Evolutionary conservation across 768 basidiomycete genomes (phyloP), one percentile per base, ranked within the genome.

Genomic region (Mycena rosella): DNA sequence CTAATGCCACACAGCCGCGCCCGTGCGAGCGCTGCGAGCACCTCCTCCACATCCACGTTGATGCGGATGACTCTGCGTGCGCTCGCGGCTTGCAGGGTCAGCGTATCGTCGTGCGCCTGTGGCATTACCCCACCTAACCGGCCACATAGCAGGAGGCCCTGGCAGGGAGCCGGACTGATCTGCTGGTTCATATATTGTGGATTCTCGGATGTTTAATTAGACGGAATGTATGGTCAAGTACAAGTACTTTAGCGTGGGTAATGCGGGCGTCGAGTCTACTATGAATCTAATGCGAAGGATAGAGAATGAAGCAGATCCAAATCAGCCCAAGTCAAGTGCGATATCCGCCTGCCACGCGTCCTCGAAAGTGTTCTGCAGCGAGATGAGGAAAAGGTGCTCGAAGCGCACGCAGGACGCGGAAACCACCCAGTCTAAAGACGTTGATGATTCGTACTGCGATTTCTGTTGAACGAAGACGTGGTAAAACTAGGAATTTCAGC

Each of bases 301-400:
- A n/a, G n/a, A n/a, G n/a, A n/a, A n/a, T n/a, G n/a, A n/a, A n/a
- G n/a, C n/a, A 40, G 9, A 40, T 40, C n/a, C n/a, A n/a, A 47
- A 26, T 52, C 51, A 52, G 18, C 26, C n/a, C 17, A 54, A 20
- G 22, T 54, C 34, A 0, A 38, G 53, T 13, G 36, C 36, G 22
- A 87, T 78, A 30, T 87, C 86, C 2, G 86, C 86, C 74, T 87
- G 82, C 87, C 86, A 87, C 5, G 78, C 73, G 63, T 85, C 80
- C n/a, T 83, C 83, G 48, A 77, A 78, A 32, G 78, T 76, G 59
- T 87, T 85, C 73, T 78, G 77, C 7, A 87, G 67, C 0, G 80
- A 78, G 5, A 85, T 74, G 8, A 87, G 80, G 29, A 84, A 74
- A 40, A 87, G 73, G 51, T 84, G 80, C 27, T 86, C 80, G 68